A percentile compares a stretch with the other conserved stretches of the same genome.
These are phyloP conservation scores for Cephalotrichum gorgonifer DNA, from an alignment of 2,329 filamentous ascomycete species.

Conservation along the genomic window DNA sequence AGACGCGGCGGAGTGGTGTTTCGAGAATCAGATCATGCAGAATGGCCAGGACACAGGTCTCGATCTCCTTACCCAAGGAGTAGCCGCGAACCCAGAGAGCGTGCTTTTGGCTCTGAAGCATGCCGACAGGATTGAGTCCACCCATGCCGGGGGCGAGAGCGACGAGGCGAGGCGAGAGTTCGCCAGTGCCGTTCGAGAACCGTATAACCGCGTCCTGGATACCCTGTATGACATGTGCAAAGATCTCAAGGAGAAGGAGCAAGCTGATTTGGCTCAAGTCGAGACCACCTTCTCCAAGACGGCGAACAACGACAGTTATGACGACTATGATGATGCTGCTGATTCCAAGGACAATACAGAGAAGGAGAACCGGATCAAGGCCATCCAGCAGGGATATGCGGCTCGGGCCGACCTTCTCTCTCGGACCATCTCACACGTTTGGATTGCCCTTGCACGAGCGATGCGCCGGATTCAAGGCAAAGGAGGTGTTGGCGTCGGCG, in stretches of 20 bases:
- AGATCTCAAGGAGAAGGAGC: conserved; percentile 56
- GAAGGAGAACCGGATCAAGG: conserved; percentile 51
- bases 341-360: conserved; percentile 17
- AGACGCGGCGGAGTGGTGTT: conserved; percentile 87
- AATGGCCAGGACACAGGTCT: conserved; percentile 55
- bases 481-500: conserved; percentile 53
- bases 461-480: conserved; percentile 93
- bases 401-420: conserved; percentile 68
- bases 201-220: conserved; percentile 74
- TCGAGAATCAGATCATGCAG: conserved; percentile 57
- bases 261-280: conserved; percentile 44
- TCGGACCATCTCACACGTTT: conserved; percentile 80
- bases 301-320: conserved; percentile 24
- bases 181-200: conserved; percentile 67
- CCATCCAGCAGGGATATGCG: conserved; percentile 56
- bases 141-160: conserved; percentile 65
- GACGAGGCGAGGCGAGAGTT: conserved; percentile 66
- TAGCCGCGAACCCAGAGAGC: conserved; percentile 86
- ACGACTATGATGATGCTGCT: conserved; percentile 41
- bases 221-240: conserved; percentile 81
- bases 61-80: conserved; percentile 71
- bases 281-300: conserved; percentile 38
- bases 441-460: conserved; percentile 88
- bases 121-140: conserved; percentile 76
- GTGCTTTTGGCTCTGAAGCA: conserved; percentile 82